Base-by-base conservation (phyloP, 2,329 filamentous ascomycete species). In the Juglanconis juglandina region DNA sequence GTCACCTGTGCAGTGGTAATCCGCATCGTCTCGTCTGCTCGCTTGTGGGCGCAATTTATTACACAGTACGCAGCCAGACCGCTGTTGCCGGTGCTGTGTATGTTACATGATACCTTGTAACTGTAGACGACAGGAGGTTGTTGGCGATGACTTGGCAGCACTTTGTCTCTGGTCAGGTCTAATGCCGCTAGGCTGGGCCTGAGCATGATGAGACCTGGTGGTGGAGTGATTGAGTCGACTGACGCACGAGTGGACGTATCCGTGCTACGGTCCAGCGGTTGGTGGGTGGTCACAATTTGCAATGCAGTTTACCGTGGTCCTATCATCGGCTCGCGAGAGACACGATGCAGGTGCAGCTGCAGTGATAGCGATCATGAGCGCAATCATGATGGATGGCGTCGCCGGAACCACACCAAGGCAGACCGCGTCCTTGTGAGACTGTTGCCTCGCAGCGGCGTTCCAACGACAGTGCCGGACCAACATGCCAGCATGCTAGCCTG, bases 11-110 rank as follows among this genome's bases (percentile, higher is more conserved):
- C 30, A 57, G n/a, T 37, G 44, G 39, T 34, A 11, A 33, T 42
- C 34, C 30, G 56, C 56, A 57, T 56, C 54, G 49, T 57, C 42
- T 59, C 53, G 53, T 53, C 49, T 52, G 59, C 42, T 59, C 53
- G 53, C 56, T 48, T 52, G 59, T 59, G 57, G 48, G 48, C 53
- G 56, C 57, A 56, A 59, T 49, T 47, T 42, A 53, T 62, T 56
- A 56, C 57, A 52, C 60, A 52, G 55, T 56, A 56, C 57, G 52
- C 60, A 52, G 55, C 49, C 49, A 46, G 41, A 49, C 50, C 51
- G 49, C 50, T 48, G 48, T 35, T 58, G 49, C 56, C 56, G 56
- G 49, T 35, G 44, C 37, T 47, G 48, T 53, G 56, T 58, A 24
- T 39, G 30, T 46, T 11, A 44, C 35, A 32, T 39, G 13, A 50